These are phyloP conservation scores for Nepenthes alata DNA, from an alignment of 179 eudicot species.

Conservation along the genomic window DNA sequence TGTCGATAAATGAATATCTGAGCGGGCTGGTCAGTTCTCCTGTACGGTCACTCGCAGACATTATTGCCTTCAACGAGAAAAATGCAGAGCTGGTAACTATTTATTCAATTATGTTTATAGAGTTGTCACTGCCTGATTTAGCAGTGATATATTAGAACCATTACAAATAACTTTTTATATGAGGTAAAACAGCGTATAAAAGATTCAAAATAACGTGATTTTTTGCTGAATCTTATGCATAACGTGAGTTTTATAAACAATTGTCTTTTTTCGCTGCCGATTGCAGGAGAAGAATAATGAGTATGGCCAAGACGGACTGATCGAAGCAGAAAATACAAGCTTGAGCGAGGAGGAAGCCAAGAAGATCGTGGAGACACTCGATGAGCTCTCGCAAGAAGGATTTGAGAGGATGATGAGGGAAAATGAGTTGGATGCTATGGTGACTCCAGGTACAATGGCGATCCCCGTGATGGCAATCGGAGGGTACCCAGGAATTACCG, in stretches of 20 bases:
- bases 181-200: no score
- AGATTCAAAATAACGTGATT: no score
- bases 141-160: no score
- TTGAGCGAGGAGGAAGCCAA: slow-evolving; percentile 33
- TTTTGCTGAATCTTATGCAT: no score
- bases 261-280: not conserved
- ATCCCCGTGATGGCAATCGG: slow-evolving; percentile 42
- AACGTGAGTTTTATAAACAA: not conserved
- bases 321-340: slow-evolving; percentile 28
- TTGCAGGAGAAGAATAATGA: slow-evolving; percentile 41
- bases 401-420: slow-evolving; percentile 42
- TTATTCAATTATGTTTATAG: no score
- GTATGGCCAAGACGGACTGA: slow-evolving; percentile 40
- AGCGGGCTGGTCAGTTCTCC: slow-evolving; percentile 34
- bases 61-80: slow-evolving; percentile 41
- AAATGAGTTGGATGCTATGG: slow-evolving; percentile 42
- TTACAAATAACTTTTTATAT: no score
- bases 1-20: slow-evolving; percentile 23
- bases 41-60: slow-evolving; percentile 36
- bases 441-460: slow-evolving; percentile 30
- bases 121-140: no score
- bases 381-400: slow-evolving; percentile 31
- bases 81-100: slow-evolving; percentile 27
- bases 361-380: slow-evolving; percentile 23
- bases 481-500: slow-evolving; percentile 52